Evolutionary conservation across 257 asterid species (phyloP).

Genomic region (Salvia rosmarinus): DNA sequence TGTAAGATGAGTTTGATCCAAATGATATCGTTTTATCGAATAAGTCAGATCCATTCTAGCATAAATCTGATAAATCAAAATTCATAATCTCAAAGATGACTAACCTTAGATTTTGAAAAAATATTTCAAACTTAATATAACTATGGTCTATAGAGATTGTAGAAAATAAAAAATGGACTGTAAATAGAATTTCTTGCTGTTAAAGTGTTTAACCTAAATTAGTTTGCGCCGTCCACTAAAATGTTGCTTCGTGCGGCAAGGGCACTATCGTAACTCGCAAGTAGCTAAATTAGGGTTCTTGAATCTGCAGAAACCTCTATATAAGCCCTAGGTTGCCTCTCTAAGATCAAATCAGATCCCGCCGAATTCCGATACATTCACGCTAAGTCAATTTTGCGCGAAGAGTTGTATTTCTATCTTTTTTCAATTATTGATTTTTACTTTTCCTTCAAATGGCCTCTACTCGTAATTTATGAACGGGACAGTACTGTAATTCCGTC

Average conservation of each 20-base stretch:
- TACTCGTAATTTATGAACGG: constrained; percentile 33
- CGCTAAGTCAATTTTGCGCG: not conserved
- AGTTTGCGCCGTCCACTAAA: not conserved
- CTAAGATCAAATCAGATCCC: not conserved
- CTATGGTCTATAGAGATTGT: not conserved
- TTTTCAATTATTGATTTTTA: not conserved
- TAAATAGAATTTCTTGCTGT: not conserved
- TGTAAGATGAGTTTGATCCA: too few relatives aligned
- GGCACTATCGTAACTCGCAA: constrained; percentile 36
- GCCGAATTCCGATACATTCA: not conserved
- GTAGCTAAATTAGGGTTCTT: constrained; percentile 31
- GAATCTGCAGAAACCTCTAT: constrained; percentile 25
- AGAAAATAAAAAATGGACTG: not conserved
- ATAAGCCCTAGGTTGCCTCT: not conserved
- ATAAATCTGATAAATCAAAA: too few relatives aligned
- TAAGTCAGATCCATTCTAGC: too few relatives aligned
- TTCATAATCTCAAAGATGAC: too few relatives aligned
- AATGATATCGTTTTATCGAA: too few relatives aligned
- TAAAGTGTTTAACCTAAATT: not conserved
- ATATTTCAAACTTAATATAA: not conserved
- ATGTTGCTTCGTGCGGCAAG: not conserved
- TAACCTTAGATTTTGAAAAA: not conserved
- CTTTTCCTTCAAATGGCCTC: constrained; percentile 30
- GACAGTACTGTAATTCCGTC: constrained; percentile 44
- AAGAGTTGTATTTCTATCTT: not conserved